phyloP scores from a whole-genome alignment of 2,329 filamentous ascomycete species.

The Diaporthe destruens region DNA sequence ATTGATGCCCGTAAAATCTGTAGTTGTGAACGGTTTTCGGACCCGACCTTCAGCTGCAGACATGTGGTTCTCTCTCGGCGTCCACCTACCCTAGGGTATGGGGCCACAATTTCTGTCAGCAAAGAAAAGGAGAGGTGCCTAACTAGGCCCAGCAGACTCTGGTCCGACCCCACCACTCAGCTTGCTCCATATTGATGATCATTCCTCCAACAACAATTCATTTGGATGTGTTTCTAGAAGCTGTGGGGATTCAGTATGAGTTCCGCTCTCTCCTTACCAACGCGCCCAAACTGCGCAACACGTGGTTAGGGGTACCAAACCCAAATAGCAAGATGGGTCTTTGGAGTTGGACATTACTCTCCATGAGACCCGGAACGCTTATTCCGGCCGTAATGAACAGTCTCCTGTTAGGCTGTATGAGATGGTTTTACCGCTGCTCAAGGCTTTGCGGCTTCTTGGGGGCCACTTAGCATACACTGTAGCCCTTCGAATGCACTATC shows the following conservation, averaged over 20 bases:
- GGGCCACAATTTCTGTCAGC: neutral
- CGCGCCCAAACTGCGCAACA: neutral
- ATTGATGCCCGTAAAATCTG: too few species aligned
- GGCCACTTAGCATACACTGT: neutral
- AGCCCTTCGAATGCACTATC: neutral
- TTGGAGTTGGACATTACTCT: neutral
- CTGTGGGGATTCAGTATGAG: neutral
- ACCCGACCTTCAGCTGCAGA: too few species aligned
- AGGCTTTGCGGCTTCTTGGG: neutral
- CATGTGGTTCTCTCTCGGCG: conserved; percentile 3
- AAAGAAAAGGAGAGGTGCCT: conserved; percentile 16
- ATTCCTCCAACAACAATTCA: neutral
- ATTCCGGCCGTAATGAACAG: neutral
- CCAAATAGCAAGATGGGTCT: neutral
- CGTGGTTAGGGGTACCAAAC: neutral
- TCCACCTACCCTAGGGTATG: neutral
- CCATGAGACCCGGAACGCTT: neutral
- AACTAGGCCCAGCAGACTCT: neutral
- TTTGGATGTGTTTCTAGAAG: neutral
- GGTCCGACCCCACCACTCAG: conserved; percentile 22
- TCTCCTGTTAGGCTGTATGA: neutral
- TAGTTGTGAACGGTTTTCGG: too few species aligned
- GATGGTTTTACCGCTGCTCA: neutral
- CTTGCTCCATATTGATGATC: conserved; percentile 19
- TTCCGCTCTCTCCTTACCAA: neutral